Conservation (phyloP, 306 rosid genomes). For the Medicago truncatula region DNA sequence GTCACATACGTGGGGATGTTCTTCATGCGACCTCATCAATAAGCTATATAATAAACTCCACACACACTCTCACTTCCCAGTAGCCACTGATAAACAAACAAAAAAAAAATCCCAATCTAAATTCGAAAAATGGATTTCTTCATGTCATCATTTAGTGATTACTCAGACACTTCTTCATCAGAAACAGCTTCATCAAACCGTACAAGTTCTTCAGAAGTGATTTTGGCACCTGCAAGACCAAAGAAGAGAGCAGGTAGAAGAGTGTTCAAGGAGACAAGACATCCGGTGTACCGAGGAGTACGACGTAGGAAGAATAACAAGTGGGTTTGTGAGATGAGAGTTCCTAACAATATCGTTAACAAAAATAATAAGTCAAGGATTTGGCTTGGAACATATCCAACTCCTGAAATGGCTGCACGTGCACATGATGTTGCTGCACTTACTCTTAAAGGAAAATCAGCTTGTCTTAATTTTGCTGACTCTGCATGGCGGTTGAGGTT, state of each 20-base stretch:
- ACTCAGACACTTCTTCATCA: not conserved
- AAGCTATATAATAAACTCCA: too few relatives aligned
- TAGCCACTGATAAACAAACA: too few relatives aligned
- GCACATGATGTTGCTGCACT: conserved; percentile 90
- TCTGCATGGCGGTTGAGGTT: conserved; percentile 57
- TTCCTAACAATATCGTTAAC: conserved; percentile 59
- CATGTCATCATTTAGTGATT: too few relatives aligned
- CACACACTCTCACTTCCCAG: too few relatives aligned
- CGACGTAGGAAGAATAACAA: conserved; percentile 69
- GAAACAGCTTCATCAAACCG: not conserved
- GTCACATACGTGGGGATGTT: too few relatives aligned
- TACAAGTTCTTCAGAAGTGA: conserved; percentile 39
- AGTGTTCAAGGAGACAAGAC: conserved; percentile 78
- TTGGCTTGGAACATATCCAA: conserved; percentile 88
- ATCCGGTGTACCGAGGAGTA: conserved; percentile 82
- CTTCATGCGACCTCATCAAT: too few relatives aligned
- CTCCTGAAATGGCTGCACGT: conserved; percentile 85
- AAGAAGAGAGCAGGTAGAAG: conserved; percentile 77
- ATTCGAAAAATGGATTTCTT: too few relatives aligned
- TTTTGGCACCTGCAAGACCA: conserved; percentile 63
- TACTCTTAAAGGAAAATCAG: conserved; percentile 58
- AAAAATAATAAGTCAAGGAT: conserved; percentile 40
- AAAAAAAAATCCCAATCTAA: too few relatives aligned
- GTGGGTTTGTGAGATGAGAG: conserved; percentile 90
- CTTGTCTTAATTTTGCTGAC: conserved; percentile 84